Evolutionary conservation across 331 rosid genomes (phyloP).

Genomic region (Quercus lobata): DNA sequence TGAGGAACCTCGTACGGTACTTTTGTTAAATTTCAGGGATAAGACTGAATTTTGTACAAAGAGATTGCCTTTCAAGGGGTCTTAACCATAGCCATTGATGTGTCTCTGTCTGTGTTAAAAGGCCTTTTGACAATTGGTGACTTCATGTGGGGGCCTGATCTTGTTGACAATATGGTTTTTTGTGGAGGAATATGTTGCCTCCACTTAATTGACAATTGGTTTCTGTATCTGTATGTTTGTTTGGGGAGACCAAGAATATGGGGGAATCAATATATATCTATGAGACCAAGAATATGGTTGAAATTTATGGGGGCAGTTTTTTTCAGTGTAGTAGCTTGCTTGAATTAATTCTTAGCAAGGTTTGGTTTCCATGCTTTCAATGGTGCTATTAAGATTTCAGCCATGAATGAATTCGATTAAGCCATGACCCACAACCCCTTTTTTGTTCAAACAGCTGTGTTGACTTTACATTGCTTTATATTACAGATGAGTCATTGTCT

Average conservation of each 20-base stretch:
- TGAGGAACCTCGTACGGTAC: constrained; percentile 8
- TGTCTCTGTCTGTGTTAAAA: background rate
- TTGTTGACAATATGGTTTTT: background rate
- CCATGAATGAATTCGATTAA: background rate
- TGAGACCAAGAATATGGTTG: too few species aligned
- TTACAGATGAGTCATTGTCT: background rate
- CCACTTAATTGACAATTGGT: too few species aligned
- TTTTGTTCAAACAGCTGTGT: too few species aligned
- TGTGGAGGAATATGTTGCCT: background rate
- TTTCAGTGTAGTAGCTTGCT: too few species aligned
- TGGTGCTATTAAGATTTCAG: background rate
- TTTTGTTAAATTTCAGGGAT: background rate
- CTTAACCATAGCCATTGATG: background rate
- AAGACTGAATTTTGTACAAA: background rate
- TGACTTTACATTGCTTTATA: too few species aligned
- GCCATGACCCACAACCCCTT: too few species aligned
- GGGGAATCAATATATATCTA: too few species aligned
- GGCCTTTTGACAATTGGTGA: background rate
- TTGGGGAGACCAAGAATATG: too few species aligned
- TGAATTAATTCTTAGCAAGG: too few species aligned
- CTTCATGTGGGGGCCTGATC: background rate
- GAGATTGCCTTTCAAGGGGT: background rate
- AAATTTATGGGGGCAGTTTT: too few species aligned
- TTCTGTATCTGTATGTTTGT: too few species aligned
- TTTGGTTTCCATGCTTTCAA: background rate